Evolutionary conservation across 2,329 filamentous ascomycete genomes (phyloP), one percentile per base, ranked within the genome.

Genomic region (Neopestalotiopsis clavispora): DNA sequence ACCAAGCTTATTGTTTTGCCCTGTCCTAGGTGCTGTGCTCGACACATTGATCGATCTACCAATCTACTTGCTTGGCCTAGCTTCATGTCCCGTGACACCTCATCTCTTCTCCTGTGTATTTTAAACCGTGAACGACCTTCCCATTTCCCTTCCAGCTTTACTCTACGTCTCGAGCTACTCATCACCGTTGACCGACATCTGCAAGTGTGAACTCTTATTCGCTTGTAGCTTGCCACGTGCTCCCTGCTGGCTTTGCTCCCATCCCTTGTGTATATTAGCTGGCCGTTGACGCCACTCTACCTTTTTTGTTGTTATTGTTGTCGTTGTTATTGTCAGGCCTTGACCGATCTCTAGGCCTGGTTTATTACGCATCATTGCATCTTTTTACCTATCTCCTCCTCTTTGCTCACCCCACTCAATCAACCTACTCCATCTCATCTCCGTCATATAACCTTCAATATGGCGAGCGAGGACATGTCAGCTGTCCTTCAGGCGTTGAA

Each of bases 401-500:
- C 42, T 65, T 42, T n/a, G 23, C 23, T 32, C 7, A 6, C 23
- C 40, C 3, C 2, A 30, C 23, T n/a, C 28, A n/a, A 40, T 1
- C n/a, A 28, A 5, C 20, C 20, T 30, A 57, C 32, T 14, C 40
- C 17, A 17, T 23, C 52, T 12, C 20, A 7, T 45, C n/a, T 23
- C 64, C 10, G 28, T 59, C 40, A 23, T 34, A 58, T 32, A 56
- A 40, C 13, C 28, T 45, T 60, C 23, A 65, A 69, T 2, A 78
- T 78, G 76, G 71, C 76, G 30, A 74, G 70, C 67, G 72, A 73
- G 49, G 67, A 71, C 60, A 74, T 76, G 74, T 69, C 71, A n/a
- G 74, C 76, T 66, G 71, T 78, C 62, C 73, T 78, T 62, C 69
- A 76, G 65, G 75, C 71, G 40, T 61, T 78, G 60, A 76, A 73